A percentile compares a stretch with the other conserved stretches of the same genome.
Conservation (phyloP, 2,329 filamentous ascomycete species). For the Chrysoporthe deuterocubensis region DNA sequence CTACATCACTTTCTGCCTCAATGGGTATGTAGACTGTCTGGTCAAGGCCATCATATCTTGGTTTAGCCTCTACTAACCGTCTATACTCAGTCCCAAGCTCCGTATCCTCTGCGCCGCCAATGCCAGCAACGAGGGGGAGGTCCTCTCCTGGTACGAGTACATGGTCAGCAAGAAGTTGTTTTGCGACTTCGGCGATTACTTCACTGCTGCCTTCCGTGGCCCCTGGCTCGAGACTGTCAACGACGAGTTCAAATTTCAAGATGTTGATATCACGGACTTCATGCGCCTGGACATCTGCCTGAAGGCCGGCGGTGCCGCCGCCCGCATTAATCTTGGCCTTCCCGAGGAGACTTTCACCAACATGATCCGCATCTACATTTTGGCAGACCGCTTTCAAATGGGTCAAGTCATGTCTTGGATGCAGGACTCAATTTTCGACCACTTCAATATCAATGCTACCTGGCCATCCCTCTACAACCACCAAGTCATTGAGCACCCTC, state of each 20-base stretch:
- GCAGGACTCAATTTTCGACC: neutral
- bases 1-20: neutral
- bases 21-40: neutral
- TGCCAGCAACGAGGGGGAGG: neutral
- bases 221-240: constrained; percentile 7
- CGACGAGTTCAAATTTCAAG: constrained; percentile 3
- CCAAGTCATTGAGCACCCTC: constrained; percentile 5
- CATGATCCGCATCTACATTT: constrained; percentile 12
- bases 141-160: neutral
- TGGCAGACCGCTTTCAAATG: constrained; percentile 23
- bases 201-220: neutral
- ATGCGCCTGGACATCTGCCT: constrained; percentile 9
- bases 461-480: constrained; percentile 1
- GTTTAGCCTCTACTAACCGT: neutral
- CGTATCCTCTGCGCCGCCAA: constrained; percentile 11
- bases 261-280: constrained; percentile 15
- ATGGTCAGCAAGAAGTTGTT: constrained; percentile 16
- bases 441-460: neutral
- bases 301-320: neutral
- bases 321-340: constrained; percentile 7
- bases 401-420: constrained; percentile 8
- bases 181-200: constrained; percentile 20
- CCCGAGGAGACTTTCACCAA: neutral
- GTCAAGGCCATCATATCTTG: neutral
- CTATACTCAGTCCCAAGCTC: neutral